A percentile compares a stretch with the other conserved stretches of the same genome.
phyloP scores from a whole-genome alignment of 2,329 filamentous ascomycete species.

The Penicillium verrucosum region DNA sequence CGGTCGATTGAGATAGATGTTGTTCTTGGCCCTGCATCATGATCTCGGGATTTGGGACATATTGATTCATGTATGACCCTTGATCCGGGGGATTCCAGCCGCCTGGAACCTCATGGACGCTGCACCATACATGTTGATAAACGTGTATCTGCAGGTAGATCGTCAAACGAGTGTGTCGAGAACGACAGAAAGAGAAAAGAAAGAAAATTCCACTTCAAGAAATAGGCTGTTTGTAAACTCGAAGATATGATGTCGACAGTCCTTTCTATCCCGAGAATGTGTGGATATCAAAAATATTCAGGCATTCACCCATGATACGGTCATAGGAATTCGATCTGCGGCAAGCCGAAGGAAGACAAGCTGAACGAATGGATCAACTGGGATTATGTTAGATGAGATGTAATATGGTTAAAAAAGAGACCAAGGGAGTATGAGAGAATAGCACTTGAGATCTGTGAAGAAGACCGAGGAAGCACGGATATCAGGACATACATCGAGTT shows the following conservation, averaged over 20 bases:
- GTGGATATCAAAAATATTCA: slow-evolving; percentile 21
- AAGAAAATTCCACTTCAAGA: neutral
- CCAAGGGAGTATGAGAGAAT: slow-evolving; percentile 1
- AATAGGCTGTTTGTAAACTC: neutral
- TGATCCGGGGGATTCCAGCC: slow-evolving; percentile 8
- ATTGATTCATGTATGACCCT: slow-evolving; percentile 16
- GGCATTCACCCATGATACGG: slow-evolving; percentile 25
- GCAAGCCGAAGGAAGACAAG: slow-evolving; percentile 1
- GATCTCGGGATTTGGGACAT: slow-evolving; percentile 4
- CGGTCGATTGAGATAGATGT: neutral
- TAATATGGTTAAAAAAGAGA: neutral
- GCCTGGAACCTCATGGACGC: slow-evolving; percentile 19
- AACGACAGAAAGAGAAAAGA: neutral
- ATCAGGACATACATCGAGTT: slow-evolving; percentile 12
- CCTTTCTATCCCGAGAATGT: slow-evolving; percentile 7
- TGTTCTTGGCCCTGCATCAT: neutral
- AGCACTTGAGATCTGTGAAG: neutral
- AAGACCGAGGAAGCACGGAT: slow-evolving; percentile 5
- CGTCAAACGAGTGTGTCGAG: neutral
- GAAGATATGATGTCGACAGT: neutral
- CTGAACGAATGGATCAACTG: slow-evolving; percentile 3
- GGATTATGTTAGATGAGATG: neutral
- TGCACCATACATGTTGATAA: slow-evolving; percentile 25
- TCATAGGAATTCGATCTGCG: slow-evolving; percentile 13
- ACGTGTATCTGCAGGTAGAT: slow-evolving; percentile 5